Conservation (phyloP, 1,139 yeast species). For the Scheffersomyces segobiensis region DNA sequence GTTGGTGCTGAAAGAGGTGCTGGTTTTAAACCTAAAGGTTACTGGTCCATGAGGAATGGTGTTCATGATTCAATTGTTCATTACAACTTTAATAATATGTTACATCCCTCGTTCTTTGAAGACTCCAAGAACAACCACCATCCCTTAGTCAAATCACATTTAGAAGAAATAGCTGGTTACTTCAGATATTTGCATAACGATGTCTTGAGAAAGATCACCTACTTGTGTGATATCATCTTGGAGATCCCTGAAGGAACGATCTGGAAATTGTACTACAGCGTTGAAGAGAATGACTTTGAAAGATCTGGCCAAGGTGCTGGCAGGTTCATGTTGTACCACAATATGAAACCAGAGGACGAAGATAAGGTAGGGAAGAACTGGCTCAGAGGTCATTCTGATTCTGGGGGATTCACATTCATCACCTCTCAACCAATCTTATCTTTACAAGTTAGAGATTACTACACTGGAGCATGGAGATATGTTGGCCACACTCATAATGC, state of each 20-base stretch:
- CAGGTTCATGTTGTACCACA: conserved; percentile 29
- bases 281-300: conserved; percentile 17
- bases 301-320: conserved; percentile 32
- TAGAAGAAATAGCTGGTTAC: conserved; percentile 24
- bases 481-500: conserved; percentile 22
- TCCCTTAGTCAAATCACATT: conserved; percentile 22
- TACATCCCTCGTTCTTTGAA: conserved; percentile 24
- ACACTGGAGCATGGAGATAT: conserved; percentile 23
- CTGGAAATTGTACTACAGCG: conserved; percentile 28
- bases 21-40: conserved; percentile 32
- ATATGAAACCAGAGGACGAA: conserved; percentile 24
- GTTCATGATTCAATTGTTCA: conserved; percentile 30
- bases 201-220: conserved; percentile 22
- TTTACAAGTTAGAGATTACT: conserved; percentile 22
- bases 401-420: conserved; percentile 25
- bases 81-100: conserved; percentile 27
- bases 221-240: conserved; percentile 27
- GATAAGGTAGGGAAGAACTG: conserved; percentile 15
- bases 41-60: conserved; percentile 34
- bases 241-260: conserved; percentile 31
- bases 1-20: conserved; percentile 29
- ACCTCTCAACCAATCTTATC: conserved; percentile 29
- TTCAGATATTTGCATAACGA: conserved; percentile 21
- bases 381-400: conserved; percentile 26
- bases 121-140: conserved; percentile 20